A percentile compares a stretch with the other conserved stretches of the same genome.
phyloP scores from a whole-genome alignment of 306 rosid genomes.

The Prunus armeniaca region DNA sequence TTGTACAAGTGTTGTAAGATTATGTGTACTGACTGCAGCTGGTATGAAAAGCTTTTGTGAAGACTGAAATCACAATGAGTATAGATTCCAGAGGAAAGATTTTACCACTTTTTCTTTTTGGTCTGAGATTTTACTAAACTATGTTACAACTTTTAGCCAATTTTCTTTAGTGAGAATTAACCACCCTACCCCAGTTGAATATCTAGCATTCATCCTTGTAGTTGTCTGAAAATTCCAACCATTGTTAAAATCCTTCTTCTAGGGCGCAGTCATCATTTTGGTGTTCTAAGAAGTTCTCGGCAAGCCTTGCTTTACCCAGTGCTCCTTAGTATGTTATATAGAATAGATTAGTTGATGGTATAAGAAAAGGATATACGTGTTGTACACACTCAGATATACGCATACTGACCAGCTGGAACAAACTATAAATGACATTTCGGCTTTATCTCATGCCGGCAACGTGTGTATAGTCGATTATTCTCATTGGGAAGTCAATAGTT shows the following conservation, averaged over 20 bases:
- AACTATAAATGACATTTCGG: slow-evolving; percentile 21
- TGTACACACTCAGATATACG: not conserved
- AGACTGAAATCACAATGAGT: not conserved
- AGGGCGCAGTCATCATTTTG: not conserved
- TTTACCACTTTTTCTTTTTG: not conserved
- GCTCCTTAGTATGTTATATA: not conserved
- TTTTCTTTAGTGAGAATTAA: not conserved
- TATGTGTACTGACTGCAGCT: not conserved
- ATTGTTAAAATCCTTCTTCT: not conserved
- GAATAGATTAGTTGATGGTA: slow-evolving; percentile 1
- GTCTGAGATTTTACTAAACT: too few relatives aligned
- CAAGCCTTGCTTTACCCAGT: not conserved
- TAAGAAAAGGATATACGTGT: not conserved
- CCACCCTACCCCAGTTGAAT: not conserved
- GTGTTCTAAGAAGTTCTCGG: not conserved
- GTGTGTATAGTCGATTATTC: slow-evolving; percentile 30
- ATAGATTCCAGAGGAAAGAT: not conserved
- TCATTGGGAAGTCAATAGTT: slow-evolving; percentile 24
- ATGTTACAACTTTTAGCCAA: too few relatives aligned
- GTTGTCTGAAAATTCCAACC: not conserved
- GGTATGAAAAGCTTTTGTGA: not conserved
- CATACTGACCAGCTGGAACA: slow-evolving; percentile 3
- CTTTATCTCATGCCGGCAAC: slow-evolving; percentile 35
- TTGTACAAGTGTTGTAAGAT: not conserved
- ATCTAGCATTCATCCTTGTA: not conserved